These are phyloP conservation scores for Blastomyces gilchristii DNA, from an alignment of 2,329 filamentous ascomycete species.

Conservation along the genomic window DNA sequence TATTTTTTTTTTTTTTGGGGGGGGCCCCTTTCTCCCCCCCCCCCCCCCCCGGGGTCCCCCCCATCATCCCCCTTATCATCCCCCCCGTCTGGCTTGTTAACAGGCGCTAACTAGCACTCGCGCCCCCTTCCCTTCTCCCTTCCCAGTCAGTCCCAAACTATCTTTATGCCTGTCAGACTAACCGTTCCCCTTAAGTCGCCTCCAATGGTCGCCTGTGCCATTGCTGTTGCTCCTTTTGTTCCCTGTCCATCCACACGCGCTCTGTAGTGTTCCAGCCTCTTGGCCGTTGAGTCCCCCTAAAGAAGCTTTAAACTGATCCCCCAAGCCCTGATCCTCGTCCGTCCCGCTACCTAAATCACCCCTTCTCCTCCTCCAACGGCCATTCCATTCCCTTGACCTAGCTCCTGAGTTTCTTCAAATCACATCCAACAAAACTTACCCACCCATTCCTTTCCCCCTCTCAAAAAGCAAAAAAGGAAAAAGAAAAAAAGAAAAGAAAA, in stretches of 20 bases:
- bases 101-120: background rate
- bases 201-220: background rate
- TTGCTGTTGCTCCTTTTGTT: background rate
- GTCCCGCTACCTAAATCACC: conserved; percentile 10
- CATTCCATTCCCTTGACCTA: background rate
- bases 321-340: conserved; percentile 15
- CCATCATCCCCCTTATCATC: background rate
- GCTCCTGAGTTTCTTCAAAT: conserved; percentile 1
- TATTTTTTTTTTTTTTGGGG: background rate
- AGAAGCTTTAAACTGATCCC: background rate
- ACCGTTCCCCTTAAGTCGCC: background rate
- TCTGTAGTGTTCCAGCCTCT: conserved; percentile 1
- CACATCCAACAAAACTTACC: background rate
- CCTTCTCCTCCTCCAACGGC: no score
- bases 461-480: background rate
- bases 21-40: background rate
- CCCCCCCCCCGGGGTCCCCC: background rate
- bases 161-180: conserved; percentile 4
- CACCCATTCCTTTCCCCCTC: background rate
- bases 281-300: conserved; percentile 1
- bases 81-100: background rate
- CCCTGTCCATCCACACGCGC: background rate
- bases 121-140: background rate
- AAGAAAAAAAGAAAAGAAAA: background rate
- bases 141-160: background rate